Evolutionary conservation across 805 yeast species (phyloP).

Genomic region (Saturnispora zaruensis): DNA sequence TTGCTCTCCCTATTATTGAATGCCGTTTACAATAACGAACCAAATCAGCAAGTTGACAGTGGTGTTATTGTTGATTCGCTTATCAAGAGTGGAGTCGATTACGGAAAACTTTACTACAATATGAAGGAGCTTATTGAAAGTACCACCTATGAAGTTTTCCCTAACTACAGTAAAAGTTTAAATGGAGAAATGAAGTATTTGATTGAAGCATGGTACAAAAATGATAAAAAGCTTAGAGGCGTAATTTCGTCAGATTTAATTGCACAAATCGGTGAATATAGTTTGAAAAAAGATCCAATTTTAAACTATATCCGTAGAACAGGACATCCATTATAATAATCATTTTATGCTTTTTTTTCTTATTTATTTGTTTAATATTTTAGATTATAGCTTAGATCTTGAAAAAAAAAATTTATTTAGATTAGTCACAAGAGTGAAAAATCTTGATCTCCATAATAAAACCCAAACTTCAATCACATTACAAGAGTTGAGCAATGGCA

Average conservation of each 20-base stretch:
- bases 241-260: conserved; percentile 41
- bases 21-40: conserved; percentile 34
- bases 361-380: not conserved
- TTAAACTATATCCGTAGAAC: conserved; percentile 35
- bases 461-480: not conserved
- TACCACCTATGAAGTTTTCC: conserved; percentile 42
- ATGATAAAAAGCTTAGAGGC: conserved; percentile 56
- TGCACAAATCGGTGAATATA: conserved; percentile 37
- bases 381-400: not conserved
- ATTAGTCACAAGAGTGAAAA: not conserved
- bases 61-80: conserved; percentile 60
- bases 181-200: conserved; percentile 54
- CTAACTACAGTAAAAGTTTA: conserved; percentile 32
- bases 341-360: not conserved
- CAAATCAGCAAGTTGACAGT: conserved; percentile 17
- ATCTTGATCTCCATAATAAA: not conserved
- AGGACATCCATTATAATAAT: conserved; percentile 27
- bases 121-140: conserved; percentile 57
- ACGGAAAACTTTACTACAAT: conserved; percentile 56
- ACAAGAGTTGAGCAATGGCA: conserved; percentile 47
- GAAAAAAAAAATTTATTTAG: not conserved
- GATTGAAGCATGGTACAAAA: conserved; percentile 57
- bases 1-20: conserved; percentile 58
- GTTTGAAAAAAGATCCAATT: conserved; percentile 51
- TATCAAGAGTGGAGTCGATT: conserved; percentile 52